Evolutionary conservation across 176 grass and related monocot species (phyloP).

Genomic region (Raddia guianensis): DNA sequence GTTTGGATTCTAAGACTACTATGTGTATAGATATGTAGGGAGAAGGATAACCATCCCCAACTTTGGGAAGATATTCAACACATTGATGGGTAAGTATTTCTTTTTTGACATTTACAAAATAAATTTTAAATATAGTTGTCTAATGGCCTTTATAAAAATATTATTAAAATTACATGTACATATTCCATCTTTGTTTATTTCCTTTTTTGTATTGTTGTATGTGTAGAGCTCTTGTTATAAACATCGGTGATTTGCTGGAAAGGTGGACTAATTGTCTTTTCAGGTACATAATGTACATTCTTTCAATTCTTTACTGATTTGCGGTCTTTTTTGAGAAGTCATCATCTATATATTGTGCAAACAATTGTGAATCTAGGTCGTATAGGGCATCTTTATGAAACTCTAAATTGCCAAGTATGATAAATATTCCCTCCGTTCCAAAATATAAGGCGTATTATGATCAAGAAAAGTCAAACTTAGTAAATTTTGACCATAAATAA

Average conservation of each 20-base stretch:
- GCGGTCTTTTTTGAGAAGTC: not conserved
- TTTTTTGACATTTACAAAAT: not conserved
- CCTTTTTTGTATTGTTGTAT: not conserved
- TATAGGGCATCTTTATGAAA: too few relatives aligned
- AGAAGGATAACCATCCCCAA: slow-evolving; percentile 78
- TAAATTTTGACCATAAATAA: too few relatives aligned
- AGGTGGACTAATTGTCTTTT: slow-evolving; percentile 89
- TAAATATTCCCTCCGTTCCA: too few relatives aligned
- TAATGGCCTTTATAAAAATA: not conserved
- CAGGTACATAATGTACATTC: slow-evolving; percentile 65
- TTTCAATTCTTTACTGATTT: not conserved
- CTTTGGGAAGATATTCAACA: slow-evolving; percentile 81
- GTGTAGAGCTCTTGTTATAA: slow-evolving; percentile 68
- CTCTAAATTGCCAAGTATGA: too few relatives aligned
- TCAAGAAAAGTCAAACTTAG: too few relatives aligned
- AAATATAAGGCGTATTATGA: too few relatives aligned
- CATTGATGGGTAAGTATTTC: slow-evolving; percentile 61
- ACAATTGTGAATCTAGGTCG: not conserved
- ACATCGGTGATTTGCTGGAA: slow-evolving; percentile 88
- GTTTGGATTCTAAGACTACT: slow-evolving; percentile 2
- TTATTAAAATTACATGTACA: not conserved
- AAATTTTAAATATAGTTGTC: not conserved
- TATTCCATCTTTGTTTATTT: not conserved
- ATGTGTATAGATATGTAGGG: slow-evolving; percentile 79
- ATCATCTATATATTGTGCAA: not conserved